Evolutionary conservation across 768 basidiomycete species (phyloP), one percentile per base, ranked within the genome.

Genomic region (Boletus reticulatus): DNA sequence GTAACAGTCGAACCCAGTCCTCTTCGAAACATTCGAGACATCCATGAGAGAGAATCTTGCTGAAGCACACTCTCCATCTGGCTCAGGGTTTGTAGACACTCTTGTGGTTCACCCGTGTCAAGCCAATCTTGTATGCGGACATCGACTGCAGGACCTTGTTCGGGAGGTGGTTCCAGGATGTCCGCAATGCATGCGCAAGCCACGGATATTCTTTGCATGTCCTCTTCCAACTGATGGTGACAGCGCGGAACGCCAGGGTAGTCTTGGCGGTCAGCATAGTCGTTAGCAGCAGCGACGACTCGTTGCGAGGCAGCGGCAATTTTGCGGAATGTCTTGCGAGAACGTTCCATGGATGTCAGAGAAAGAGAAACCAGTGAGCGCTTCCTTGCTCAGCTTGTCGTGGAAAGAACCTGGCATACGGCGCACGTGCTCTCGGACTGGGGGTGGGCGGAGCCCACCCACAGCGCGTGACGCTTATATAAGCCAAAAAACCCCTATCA

Each of bases 121-220:
- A 57, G 5, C 54, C 56, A 57, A 29, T 50, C 54, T 17, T 49
- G 17, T 24, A 57, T 24, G 17, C 53, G 17, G 17, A 13, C 14
- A 7, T 57, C 54, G 24, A 57, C 10, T 0, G 19, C 16, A n/a
- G 19, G 48, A 22, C 45, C 43, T 24, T 38, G 31, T 9, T 36
- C 6, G 12, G 22, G 24, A 14, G n/a, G 17, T 11, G 14, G 14
- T 16, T 32, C 19, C 6, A 57, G 38, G 39, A 31, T 12, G 22
- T 3, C 3, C 4, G 16, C 38, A 3, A 57, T 37, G 24, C 31
- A 41, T 13, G 41, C 31, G 48, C 48, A 57, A 32, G 54, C 54
- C 14, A 57, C 56, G n/a, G 36, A 49, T 11, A 56, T 44, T 16
- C 16, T 57, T 36, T 17, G 46, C 54, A 57, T 57, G 5, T 50